Base-by-base conservation (phyloP, 495 filamentous ascomycete species). In the Penicillium angulare region DNA sequence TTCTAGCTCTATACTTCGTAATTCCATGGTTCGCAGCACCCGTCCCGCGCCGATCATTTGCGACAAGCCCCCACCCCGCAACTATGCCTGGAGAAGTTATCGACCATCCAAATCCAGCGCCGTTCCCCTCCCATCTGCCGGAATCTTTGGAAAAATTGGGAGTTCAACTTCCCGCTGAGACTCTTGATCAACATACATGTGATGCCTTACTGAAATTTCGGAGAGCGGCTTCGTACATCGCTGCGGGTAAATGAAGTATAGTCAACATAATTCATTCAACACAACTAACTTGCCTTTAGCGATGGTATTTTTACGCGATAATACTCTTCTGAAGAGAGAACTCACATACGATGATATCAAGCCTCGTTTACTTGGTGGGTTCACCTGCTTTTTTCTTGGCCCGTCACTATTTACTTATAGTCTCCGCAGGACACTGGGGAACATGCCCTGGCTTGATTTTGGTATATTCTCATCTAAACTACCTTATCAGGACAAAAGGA, bases 401-500 rank as follows among this genome's bases (percentile, higher is more conserved):
- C 5, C 5, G n/a, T n/a, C n/a, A n/a, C n/a, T n/a, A n/a, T n/a
- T n/a, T n/a, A n/a, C n/a, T n/a, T n/a, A n/a, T n/a, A n/a, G n/a
- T n/a, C 9, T n/a, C 24, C 24, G 5, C 15, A 46, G 85, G 85
- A 17, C 86, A 89, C 60, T 90, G 86, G 86, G 86, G 86, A 64
- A 88, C 86, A 44, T 87, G 85, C 49, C 85, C 86, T 0, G 86
- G 86, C 2, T 61, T 89, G n/a, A 79, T 80, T 23, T 60, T 90
- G 13, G 77, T 88, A 4, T 86, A 86, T 58, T 81, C 86, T 0
- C 86, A 90, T 56, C 70, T 88, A 43, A 88, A 87, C 67, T 80
- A 83, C 26, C 58, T 87, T 27, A 79, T 87, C 47, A 74, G 71
- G 47, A 81, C 82, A 45, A 76, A 77, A 54, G 65, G 82, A 36